phyloP scores from a whole-genome alignment of 768 basidiomycete species.

The Amanita polypyramis region DNA sequence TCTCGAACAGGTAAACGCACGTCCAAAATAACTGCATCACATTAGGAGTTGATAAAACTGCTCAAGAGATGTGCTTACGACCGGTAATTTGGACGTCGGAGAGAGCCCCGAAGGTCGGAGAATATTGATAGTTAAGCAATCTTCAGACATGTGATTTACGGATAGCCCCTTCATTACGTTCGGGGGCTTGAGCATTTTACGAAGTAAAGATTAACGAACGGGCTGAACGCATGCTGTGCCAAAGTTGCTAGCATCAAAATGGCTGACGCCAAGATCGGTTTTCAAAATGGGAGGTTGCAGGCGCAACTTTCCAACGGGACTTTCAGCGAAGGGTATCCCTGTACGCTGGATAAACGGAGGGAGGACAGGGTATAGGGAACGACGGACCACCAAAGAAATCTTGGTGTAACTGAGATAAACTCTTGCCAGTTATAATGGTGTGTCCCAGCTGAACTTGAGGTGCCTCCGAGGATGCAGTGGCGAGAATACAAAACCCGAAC shows the following conservation, averaged over 20 bases:
- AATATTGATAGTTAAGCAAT: constrained; percentile 40
- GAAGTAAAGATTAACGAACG: constrained; percentile 5
- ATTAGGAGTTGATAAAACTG: not conserved
- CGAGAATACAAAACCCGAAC: not conserved
- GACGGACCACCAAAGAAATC: constrained; percentile 37
- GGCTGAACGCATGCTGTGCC: constrained; percentile 20
- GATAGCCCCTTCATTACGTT: not conserved
- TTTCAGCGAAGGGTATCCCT: constrained; percentile 21
- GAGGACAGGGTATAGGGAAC: not conserved
- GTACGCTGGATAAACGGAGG: not conserved
- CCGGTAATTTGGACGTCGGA: constrained; percentile 8
- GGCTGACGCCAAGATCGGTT: constrained; percentile 10
- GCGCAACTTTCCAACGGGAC: constrained; percentile 19
- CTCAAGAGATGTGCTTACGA: constrained; percentile 8
- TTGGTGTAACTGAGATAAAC: constrained; percentile 22
- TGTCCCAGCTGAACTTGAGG: constrained; percentile 28
- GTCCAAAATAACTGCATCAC: constrained; percentile 2
- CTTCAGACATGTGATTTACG: constrained; percentile 23
- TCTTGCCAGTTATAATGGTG: constrained; percentile 27
- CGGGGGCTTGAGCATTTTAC: not conserved
- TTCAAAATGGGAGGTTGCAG: constrained; percentile 19
- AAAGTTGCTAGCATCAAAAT: constrained; percentile 20
- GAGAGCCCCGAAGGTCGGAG: constrained; percentile 24
- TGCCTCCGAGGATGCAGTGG: constrained; percentile 10
- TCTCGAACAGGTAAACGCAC: not conserved